These are phyloP conservation scores for Moniliophthora roreri DNA, from an alignment of 1,284 basidiomycete species.

Conservation along the genomic window DNA sequence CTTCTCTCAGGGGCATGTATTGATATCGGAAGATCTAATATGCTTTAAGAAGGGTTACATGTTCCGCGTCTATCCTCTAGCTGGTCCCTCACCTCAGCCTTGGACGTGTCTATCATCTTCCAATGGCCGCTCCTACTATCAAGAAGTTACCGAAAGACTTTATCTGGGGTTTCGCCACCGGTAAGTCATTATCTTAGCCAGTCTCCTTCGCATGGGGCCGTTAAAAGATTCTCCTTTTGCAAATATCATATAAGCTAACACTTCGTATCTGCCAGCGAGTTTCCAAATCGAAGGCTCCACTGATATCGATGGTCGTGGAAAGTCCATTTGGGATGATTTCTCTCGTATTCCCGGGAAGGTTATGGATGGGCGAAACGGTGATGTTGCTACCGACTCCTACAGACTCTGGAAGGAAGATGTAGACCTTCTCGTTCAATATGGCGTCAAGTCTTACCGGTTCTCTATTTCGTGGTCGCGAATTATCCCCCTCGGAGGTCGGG, in stretches of 20 bases:
- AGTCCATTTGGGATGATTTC: constrained; percentile 77
- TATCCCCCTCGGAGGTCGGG: constrained; percentile 66
- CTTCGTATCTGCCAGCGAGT: constrained; percentile 37
- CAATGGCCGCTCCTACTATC: background rate
- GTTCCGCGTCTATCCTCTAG: constrained; percentile 1
- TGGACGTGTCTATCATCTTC: background rate
- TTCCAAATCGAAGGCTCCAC: constrained; percentile 73
- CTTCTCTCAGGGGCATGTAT: constrained; percentile 35
- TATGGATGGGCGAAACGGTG: constrained; percentile 63
- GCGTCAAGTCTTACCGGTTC: constrained; percentile 65
- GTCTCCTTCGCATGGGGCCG: background rate
- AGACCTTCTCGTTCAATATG: constrained; percentile 57
- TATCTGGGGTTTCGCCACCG: constrained; percentile 73
- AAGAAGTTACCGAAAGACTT: constrained; percentile 52
- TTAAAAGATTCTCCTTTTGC: background rate
- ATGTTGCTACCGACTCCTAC: constrained; percentile 72
- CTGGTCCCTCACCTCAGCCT: background rate
- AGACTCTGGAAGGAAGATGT: constrained; percentile 69
- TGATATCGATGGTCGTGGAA: constrained; percentile 54
- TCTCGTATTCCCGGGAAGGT: constrained; percentile 65
- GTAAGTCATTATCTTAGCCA: constrained; percentile 31
- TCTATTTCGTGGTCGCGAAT: constrained; percentile 76
- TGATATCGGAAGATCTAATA: constrained; percentile 37
- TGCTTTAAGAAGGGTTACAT: constrained; percentile 31
- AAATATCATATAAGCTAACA: constrained; percentile 6